These are phyloP conservation scores for Lunularia cruciata DNA, from an alignment of 225 moss, liverwort and hornwort species.

Conservation along the genomic window DNA sequence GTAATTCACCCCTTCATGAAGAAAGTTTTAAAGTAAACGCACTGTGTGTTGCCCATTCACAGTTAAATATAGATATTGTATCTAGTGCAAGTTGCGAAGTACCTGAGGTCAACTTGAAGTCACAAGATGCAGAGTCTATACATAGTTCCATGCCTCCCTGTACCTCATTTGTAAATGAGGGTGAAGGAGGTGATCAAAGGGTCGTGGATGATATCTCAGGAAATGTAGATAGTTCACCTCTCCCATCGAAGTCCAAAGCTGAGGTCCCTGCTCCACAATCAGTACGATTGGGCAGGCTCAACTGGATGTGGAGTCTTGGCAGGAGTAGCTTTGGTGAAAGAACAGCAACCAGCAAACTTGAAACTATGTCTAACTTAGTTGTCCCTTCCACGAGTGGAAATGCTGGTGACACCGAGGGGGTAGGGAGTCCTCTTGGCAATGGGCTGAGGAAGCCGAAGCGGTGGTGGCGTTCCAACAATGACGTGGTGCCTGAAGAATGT, in stretches of 20 bases:
- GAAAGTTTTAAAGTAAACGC: slow-evolving; percentile 7
- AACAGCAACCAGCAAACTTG: slow-evolving; percentile 21
- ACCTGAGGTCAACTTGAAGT: slow-evolving; percentile 9
- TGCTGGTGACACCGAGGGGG: slow-evolving; percentile 34
- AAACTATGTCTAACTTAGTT: slow-evolving; percentile 19
- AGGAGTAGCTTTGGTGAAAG: slow-evolving; percentile 40
- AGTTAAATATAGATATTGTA: background rate
- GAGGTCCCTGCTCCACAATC: slow-evolving; percentile 23
- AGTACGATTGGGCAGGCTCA: slow-evolving; percentile 37
- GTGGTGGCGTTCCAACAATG: slow-evolving; percentile 58
- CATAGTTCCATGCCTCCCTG: background rate
- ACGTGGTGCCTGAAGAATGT: slow-evolving; percentile 46
- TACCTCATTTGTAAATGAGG: slow-evolving; percentile 12
- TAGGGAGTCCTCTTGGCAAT: slow-evolving; percentile 21
- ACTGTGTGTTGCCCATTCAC: background rate
- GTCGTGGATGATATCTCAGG: slow-evolving; percentile 3
- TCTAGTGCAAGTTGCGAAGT: slow-evolving; percentile 6
- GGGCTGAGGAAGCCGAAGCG: slow-evolving; percentile 45
- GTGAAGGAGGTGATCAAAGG: slow-evolving; percentile 1
- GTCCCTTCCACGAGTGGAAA: slow-evolving; percentile 6
- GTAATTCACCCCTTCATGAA: slow-evolving; percentile 8
- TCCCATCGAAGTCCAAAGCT: slow-evolving; percentile 33
- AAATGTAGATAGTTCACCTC: background rate
- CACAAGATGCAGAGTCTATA: slow-evolving; percentile 10
- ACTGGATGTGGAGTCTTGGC: slow-evolving; percentile 57